phyloP scores from a whole-genome alignment of 495 filamentous ascomycete genomes.

The Pyronema omphalodes region DNA sequence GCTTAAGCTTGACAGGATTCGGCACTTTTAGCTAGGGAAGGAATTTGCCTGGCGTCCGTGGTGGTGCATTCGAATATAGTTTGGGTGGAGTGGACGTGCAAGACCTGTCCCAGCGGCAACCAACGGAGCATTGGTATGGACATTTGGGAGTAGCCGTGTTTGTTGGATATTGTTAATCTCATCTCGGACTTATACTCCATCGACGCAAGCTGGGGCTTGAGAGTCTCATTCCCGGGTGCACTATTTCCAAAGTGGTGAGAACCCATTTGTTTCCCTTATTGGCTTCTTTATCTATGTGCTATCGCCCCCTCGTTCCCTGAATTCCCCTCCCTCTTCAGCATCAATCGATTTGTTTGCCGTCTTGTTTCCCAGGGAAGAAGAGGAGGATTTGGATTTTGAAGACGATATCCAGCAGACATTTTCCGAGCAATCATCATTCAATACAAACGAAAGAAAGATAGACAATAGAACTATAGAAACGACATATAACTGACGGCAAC shows the following conservation, averaged over 20 bases:
- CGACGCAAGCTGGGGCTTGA: not conserved
- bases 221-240: not conserved
- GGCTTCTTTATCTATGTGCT: not conserved
- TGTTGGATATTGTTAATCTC: not conserved
- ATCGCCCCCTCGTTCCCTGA: not conserved
- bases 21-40: too few species aligned
- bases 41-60: too few species aligned
- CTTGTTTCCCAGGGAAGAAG: not conserved
- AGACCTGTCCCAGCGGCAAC: not conserved
- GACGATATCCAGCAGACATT: too few species aligned
- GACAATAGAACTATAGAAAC: too few species aligned
- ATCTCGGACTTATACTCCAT: not conserved
- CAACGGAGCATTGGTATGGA: not conserved
- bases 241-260: not conserved
- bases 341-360: not conserved
- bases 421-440: too few species aligned
- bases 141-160: not conserved
- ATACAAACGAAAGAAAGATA: too few species aligned
- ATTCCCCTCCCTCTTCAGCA: not conserved
- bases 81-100: not conserved
- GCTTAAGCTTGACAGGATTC: not conserved
- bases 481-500: too few species aligned
- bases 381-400: not conserved
- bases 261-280: not conserved
- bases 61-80: too few species aligned